Evolutionary conservation across 2,329 filamentous ascomycete species (phyloP), one percentile per base, ranked within the genome.

Genomic region (Delphinella strobiligena): DNA sequence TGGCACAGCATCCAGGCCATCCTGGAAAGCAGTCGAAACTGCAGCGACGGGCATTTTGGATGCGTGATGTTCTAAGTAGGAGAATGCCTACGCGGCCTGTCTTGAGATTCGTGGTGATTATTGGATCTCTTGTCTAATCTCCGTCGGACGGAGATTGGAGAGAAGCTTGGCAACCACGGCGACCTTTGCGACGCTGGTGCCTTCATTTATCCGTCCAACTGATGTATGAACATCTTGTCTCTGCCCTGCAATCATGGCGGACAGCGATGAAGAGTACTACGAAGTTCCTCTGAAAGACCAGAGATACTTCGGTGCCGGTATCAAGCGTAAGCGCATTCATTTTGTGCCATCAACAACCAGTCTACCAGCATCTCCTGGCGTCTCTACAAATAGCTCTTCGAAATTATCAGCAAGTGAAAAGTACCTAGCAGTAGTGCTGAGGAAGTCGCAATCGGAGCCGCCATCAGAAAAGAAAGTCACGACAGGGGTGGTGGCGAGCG

Each of bases 381-480:
- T 34, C 34, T 29, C 29, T 16, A 10, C 34, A 34, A 16, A 16
- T 12, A 30, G 18, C 15, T 14, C 37, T n/a, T 32, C 49, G 5
- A 27, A 24, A 5, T 19, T 36, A 34, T 48, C 48, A 31, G 50
- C 46, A 24, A 68, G 74, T 1, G 75, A 83, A 41, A 60, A 75
- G 34, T 85, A 86, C 49, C 68, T 83, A 18, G 74, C 69, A 44
- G 69, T 85, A 43, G 80, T 85, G 15, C 61, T 82, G n/a, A 65
- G 67, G 1, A 64, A 66, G 29, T 12, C 36, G 4, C 18, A 31
- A n/a, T 38, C 36, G 15, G 32, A 35, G 29, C 41, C 43, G 16
- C 27, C 39, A 1, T n/a, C n/a, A n/a, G n/a, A n/a, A n/a, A n/a
- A n/a, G n/a, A n/a, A n/a, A n/a, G n/a, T n/a, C n/a, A n/a, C n/a